These are phyloP conservation scores for Zygosaccharomyces pseudobailii DNA, from an alignment of 1,139 yeast genomes.

Conservation along the genomic window DNA sequence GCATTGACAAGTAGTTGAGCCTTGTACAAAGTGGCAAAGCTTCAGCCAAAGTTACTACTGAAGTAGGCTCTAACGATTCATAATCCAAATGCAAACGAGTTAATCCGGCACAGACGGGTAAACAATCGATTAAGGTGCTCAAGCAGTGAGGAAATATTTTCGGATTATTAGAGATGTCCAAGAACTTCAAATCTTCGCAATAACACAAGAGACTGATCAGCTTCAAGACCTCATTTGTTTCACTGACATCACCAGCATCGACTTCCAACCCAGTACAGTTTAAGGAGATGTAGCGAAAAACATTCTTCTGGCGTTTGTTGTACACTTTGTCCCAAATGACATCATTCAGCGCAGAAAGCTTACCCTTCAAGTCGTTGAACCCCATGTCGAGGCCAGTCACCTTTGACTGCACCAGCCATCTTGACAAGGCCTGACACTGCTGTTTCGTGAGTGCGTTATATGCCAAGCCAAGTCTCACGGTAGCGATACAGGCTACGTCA, in stretches of 20 bases:
- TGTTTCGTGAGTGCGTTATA: slow-evolving; percentile 52
- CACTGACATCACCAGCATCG: slow-evolving; percentile 24
- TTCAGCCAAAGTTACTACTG: slow-evolving; percentile 54
- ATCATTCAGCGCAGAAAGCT: slow-evolving; percentile 48
- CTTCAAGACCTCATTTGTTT: slow-evolving; percentile 29
- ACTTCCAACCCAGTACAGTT: slow-evolving; percentile 49
- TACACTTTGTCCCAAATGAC: slow-evolving; percentile 30
- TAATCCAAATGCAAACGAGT: slow-evolving; percentile 59
- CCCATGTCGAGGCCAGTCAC: slow-evolving; percentile 62
- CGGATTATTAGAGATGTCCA: slow-evolving; percentile 66
- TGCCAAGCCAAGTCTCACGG: slow-evolving; percentile 61
- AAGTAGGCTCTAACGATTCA: slow-evolving; percentile 45
- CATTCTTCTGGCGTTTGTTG: slow-evolving; percentile 24
- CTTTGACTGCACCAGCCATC: slow-evolving; percentile 41
- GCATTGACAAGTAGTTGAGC: slow-evolving; percentile 53
- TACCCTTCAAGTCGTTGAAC: slow-evolving; percentile 60
- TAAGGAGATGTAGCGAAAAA: slow-evolving; percentile 44
- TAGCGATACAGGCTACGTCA: slow-evolving; percentile 45
- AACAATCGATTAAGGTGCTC: slow-evolving; percentile 41
- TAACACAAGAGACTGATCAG: slow-evolving; percentile 37
- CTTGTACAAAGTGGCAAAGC: slow-evolving; percentile 56
- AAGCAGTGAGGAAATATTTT: slow-evolving; percentile 47
- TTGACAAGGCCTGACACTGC: slow-evolving; percentile 48
- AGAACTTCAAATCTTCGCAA: slow-evolving; percentile 53
- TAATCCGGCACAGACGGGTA: slow-evolving; percentile 57